Evolutionary conservation across 106 monocot genomes (phyloP), one percentile per base, ranked within the genome.

Genomic region (Xerophyta viscosa): DNA sequence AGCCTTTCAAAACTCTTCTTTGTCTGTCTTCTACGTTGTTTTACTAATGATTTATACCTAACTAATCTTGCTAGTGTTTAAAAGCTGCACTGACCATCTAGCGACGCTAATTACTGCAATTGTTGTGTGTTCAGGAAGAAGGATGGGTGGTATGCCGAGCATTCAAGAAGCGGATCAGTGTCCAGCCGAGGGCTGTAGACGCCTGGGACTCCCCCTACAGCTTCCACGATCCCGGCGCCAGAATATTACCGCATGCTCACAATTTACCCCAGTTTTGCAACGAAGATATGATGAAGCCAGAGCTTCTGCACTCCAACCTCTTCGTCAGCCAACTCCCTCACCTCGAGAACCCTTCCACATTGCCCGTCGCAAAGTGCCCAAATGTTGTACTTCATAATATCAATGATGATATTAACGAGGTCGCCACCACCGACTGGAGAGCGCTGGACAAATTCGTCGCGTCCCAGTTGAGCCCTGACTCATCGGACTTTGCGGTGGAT

Each of bases 81-180:
- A 33, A 33, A 5, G 7, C 33, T 10, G 10, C 33, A 33, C 5
- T 10, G 33, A 6, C 7, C 5, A 33, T 6, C 5, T 10, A 33
- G 33, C 10, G 33, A 33, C 5, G 33, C 10, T 33, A 33, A 6
- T 10, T 33, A 5, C 33, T 33, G 33, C 10, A 33, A 5, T 33
- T 33, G 7, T 10, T 6, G 5, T 33, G 33, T 52, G 3, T 63
- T 26, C 81, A 91, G 91, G 91, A 91, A 82, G 91, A 91, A 81
- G 91, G 91, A 41, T 91, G 91, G 91, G 91, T 91, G 0, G 86
- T 91, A 2, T 91, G 91, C 66, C 71, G 91, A 50, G 91, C 91
- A 20, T 91, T 91, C 78, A 91, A 81, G 71, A 91, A 91, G 53
- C 27, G 86, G 43, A 48, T 60, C 2, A 65, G 41, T 47, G 60